Evolutionary conservation across 331 rosid species (phyloP).

Genomic region (Telfairia occidentalis): DNA sequence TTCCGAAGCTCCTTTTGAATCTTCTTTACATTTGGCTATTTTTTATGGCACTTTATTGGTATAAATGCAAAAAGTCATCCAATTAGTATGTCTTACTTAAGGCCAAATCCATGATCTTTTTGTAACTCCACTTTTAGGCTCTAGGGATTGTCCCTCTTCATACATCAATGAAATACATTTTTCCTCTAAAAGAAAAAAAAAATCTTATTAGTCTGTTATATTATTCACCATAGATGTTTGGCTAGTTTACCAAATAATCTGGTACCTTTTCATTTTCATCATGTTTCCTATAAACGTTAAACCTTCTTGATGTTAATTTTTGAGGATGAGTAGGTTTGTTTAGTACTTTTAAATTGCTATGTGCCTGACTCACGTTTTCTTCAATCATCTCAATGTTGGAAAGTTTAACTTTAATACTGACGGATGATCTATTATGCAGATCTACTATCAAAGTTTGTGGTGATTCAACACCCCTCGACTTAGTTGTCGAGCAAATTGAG

Average conservation of each 20-base stretch:
- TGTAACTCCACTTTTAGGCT: too few relatives aligned
- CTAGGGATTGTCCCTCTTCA: too few relatives aligned
- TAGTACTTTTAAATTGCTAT: neutral
- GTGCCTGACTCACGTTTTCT: neutral
- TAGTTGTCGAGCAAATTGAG: slow-evolving; percentile 52
- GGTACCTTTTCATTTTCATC: neutral
- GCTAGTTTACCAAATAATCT: neutral
- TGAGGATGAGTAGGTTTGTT: neutral
- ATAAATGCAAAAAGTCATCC: too few relatives aligned
- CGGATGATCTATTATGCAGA: slow-evolving; percentile 22
- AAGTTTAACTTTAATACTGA: neutral
- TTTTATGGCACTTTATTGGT: too few relatives aligned
- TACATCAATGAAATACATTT: too few relatives aligned
- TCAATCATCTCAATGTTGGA: neutral
- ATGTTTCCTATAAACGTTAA: neutral
- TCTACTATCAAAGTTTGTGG: slow-evolving; percentile 32
- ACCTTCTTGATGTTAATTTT: neutral
- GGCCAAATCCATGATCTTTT: too few relatives aligned
- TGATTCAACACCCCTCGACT: slow-evolving; percentile 42
- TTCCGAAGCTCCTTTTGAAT: too few relatives aligned
- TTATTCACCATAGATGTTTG: neutral
- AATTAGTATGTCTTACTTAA: too few relatives aligned
- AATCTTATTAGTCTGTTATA: neutral
- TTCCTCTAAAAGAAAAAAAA: too few relatives aligned
- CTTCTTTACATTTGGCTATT: too few relatives aligned